phyloP scores from a whole-genome alignment of 805 yeast species.

The Cephaloascus fragrans region DNA sequence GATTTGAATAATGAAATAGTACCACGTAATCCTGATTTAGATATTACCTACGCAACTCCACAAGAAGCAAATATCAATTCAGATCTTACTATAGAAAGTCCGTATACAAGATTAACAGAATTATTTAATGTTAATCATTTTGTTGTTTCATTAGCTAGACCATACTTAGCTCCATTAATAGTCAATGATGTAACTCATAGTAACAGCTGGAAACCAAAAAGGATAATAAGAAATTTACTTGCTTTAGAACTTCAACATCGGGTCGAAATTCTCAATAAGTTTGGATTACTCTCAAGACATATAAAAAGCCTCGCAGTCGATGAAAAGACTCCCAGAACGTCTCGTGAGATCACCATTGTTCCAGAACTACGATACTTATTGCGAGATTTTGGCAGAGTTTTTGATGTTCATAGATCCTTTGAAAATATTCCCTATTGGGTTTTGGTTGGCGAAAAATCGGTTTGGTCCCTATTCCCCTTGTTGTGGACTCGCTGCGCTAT shows the following conservation, averaged over 20 bases:
- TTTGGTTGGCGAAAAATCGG: conserved; percentile 80
- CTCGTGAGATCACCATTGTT: conserved; percentile 79
- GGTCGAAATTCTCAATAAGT: conserved; percentile 64
- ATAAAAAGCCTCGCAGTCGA: conserved; percentile 75
- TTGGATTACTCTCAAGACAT: conserved; percentile 64
- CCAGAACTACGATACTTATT: conserved; percentile 73
- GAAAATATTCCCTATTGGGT: conserved; percentile 86
- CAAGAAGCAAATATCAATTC: conserved; percentile 10
- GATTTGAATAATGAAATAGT: conserved; percentile 56
- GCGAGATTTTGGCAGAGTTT: conserved; percentile 61
- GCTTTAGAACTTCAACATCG: conserved; percentile 82
- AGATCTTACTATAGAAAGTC: conserved; percentile 34
- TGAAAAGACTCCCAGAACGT: conserved; percentile 72
- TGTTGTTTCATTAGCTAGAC: conserved; percentile 84
- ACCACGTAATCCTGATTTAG: not conserved
- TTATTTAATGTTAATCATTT: conserved; percentile 92
- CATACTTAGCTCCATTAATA: conserved; percentile 85
- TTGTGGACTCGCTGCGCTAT: conserved; percentile 83
- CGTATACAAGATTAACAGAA: conserved; percentile 84
- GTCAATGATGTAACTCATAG: conserved; percentile 61
- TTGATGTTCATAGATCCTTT: conserved; percentile 61
- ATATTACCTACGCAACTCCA: not conserved
- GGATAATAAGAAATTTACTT: conserved; percentile 42
- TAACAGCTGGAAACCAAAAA: conserved; percentile 19
- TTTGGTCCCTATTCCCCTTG: conserved; percentile 85